A percentile compares a stretch with the other conserved stretches of the same genome.
Evolutionary conservation across 345 rosid species (phyloP).

Genomic region (Barbarea vulgaris): DNA sequence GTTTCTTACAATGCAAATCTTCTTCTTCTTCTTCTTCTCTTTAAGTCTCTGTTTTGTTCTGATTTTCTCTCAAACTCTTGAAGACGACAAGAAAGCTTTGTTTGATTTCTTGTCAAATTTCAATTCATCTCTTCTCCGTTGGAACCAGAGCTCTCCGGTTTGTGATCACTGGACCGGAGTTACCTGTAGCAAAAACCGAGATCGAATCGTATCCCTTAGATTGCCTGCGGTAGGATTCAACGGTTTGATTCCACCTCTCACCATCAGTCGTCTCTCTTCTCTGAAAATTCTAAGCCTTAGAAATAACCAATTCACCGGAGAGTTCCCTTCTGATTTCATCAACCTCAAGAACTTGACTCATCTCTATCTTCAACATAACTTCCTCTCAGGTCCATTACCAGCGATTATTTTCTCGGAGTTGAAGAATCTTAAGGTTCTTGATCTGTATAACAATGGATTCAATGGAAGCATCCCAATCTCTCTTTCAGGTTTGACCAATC

Average conservation of each 20-base stretch:
- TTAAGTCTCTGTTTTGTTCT: conserved; percentile 45
- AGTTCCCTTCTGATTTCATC: conserved; percentile 66
- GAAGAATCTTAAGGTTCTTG: conserved; percentile 64
- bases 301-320: conserved; percentile 67
- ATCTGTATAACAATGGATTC: conserved; percentile 77
- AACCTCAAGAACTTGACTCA: conserved; percentile 65
- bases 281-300: conserved; percentile 82
- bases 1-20: conserved; percentile 39
- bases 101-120: conserved; percentile 57
- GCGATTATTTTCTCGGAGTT: conserved; percentile 58
- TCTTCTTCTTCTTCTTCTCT: conserved; percentile 37
- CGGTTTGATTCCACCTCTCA: conserved; percentile 70
- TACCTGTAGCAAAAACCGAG: conserved; percentile 56
- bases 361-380: conserved; percentile 78
- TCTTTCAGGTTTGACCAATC: conserved; percentile 61
- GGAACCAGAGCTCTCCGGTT: conserved; percentile 57
- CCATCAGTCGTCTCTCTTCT: conserved; percentile 70
- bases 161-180: conserved; percentile 81
- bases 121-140: conserved; percentile 49
- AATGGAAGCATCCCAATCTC: conserved; percentile 69
- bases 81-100: conserved; percentile 75
- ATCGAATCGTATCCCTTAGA: conserved; percentile 64
- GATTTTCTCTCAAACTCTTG: conserved; percentile 48
- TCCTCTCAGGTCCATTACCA: conserved; percentile 67
- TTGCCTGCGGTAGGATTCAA: conserved; percentile 82